These are phyloP conservation scores for Geosiphon pyriformis DNA, from an alignment of 192 early-diverging fungal species.

Conservation along the genomic window DNA sequence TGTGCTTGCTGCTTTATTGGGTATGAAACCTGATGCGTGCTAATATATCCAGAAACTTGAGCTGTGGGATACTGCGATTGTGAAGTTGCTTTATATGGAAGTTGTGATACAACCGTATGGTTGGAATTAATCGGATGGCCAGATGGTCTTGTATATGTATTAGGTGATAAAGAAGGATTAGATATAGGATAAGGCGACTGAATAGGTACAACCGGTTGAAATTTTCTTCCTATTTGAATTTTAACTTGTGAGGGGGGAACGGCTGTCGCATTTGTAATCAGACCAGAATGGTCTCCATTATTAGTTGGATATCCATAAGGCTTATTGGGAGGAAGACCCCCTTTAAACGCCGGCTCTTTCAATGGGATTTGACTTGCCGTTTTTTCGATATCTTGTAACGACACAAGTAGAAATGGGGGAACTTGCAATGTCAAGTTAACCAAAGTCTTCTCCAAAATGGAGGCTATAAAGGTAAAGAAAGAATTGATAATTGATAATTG, in stretches of 20 bases:
- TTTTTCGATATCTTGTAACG: constrained; percentile 32
- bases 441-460: constrained; percentile 30
- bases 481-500: neutral
- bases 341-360: constrained; percentile 40
- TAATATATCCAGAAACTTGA: no score
- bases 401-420: constrained; percentile 33
- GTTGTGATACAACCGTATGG: no score
- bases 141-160: no score
- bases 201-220: no score
- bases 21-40: no score
- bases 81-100: no score
- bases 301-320: constrained; percentile 44
- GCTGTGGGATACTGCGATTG: no score
- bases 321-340: constrained; percentile 44
- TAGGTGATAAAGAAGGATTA: no score
- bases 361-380: constrained; percentile 38
- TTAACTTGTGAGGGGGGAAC: neutral
- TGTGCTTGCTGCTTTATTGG: no score
- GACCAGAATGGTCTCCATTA: neutral
- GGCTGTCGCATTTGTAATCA: neutral
- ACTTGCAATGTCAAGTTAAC: constrained; percentile 27
- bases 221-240: no score
- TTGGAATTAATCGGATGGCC: no score
- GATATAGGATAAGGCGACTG: no score
- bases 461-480: constrained; percentile 21